Conservation (phyloP, 441 rosid genomes). For the Gossypium gossypioides region DNA sequence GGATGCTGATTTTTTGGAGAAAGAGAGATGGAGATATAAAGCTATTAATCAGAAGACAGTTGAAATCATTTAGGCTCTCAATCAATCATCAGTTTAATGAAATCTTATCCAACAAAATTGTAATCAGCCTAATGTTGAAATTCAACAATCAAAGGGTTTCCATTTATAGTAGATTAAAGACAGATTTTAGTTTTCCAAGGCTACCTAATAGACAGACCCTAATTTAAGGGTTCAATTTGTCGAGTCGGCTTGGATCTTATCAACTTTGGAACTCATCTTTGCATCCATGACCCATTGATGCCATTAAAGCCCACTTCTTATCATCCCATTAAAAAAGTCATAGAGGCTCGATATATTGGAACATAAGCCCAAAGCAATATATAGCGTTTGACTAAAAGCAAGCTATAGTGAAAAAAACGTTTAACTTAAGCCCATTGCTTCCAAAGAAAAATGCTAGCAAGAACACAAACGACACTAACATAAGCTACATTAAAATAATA, state of each 20-base stretch:
- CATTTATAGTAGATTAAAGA: neutral
- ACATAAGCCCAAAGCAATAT: no score
- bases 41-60: slow-evolving; percentile 58
- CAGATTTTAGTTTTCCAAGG: neutral
- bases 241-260: neutral
- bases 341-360: no score
- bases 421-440: no score
- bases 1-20: slow-evolving; percentile 92
- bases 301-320: neutral
- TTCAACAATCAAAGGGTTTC: neutral
- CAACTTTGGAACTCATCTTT: no score
- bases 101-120: neutral
- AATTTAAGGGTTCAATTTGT: neutral
- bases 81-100: neutral
- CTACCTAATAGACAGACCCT: neutral
- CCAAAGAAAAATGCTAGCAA: no score
- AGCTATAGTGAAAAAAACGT: no score
- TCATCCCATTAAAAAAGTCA: neutral
- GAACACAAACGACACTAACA: no score
- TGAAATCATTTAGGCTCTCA: slow-evolving; percentile 28
- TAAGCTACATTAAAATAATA: no score
- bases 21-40: slow-evolving; percentile 76
- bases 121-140: neutral
- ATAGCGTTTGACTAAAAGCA: no score
- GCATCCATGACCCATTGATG: neutral